Evolutionary conservation across 805 yeast genomes (phyloP).

Genomic region (Candida succiphila): DNA sequence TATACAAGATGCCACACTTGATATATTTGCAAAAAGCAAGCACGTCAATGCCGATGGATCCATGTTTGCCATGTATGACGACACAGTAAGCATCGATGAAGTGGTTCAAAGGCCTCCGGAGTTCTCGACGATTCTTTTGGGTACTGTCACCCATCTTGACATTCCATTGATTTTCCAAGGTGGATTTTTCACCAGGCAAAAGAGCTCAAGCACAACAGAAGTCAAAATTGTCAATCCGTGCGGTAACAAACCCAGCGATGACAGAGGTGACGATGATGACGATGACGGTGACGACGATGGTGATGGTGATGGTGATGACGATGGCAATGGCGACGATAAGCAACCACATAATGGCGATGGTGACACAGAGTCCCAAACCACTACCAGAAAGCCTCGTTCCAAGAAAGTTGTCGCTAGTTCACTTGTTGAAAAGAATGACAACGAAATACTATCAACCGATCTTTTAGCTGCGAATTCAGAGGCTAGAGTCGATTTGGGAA

Average conservation of each 20-base stretch:
- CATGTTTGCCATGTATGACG: background rate
- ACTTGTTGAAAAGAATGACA: background rate
- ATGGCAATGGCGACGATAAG: no score
- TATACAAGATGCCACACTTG: conserved; percentile 61
- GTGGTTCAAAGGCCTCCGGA: background rate
- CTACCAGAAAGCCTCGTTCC: background rate
- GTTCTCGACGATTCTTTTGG: conserved; percentile 56
- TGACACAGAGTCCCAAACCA: background rate
- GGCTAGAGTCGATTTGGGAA: conserved; percentile 1
- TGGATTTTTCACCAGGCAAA: conserved; percentile 58
- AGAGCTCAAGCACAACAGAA: conserved; percentile 52
- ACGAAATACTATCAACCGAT: background rate
- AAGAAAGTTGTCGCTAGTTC: background rate
- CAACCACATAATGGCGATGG: conserved; percentile 1
- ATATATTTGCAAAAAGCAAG: conserved; percentile 72
- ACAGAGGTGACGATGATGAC: conserved; percentile 5
- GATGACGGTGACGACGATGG: conserved; percentile 10
- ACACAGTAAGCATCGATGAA: background rate
- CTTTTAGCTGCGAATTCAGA: background rate
- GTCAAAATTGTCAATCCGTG: conserved; percentile 73
- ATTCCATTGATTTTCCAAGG: conserved; percentile 70
- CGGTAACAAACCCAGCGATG: conserved; percentile 13
- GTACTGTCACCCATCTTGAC: conserved; percentile 57
- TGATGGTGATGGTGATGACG: conserved; percentile 8
- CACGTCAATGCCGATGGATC: conserved; percentile 20